Evolutionary conservation across 148 eudicot species (phyloP), one percentile per base, ranked within the genome.

Genomic region (Tetragonia tetragonoides): DNA sequence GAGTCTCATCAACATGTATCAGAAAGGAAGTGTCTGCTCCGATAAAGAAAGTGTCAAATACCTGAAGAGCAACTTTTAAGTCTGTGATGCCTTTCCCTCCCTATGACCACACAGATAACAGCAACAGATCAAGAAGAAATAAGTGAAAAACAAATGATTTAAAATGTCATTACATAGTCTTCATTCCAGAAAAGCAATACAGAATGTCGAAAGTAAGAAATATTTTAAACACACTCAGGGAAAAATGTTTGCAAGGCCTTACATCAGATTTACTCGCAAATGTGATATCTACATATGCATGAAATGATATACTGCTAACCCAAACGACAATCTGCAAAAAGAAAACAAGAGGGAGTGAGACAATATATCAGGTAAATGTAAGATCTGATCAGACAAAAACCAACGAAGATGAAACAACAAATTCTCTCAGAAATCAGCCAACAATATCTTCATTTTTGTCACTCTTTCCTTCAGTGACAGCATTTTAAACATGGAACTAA

Each of bases 21-120:
- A 21, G 56, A 70, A 70, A 42, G 17, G 24, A 54, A 66, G 24
- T 53, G 6, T 21, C 40, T 28, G 20, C 44, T n/a, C 28, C 60
- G 14, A 9, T 7, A 74, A 28, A 68, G 16, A 64, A 53, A 16
- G 53, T 41, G 10, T 79, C 4, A 18, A 65, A 38, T 87, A 95
- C 99, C 97, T 90, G 89, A 70, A 95, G 93, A 68, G 92, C 88
- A 80, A 93, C 66, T 80, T 91, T 93, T 40, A 95, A 80, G 81
- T 95, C 93, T 46, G 99, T 95, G 78, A 95, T 85, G 71, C 99
- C 99, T 84, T 93, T 93, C 70, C 97, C 97, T 71, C 89, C 90
- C 99, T 95, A 73, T 41, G 16, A 76, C 75, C 34, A 78, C 57
- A 71, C 54, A 77, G 72, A 72, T 79, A 53, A 28, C 34, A 77